phyloP scores from a whole-genome alignment of 202 grass and related monocot species.

The Hordeum pubiflorum region DNA sequence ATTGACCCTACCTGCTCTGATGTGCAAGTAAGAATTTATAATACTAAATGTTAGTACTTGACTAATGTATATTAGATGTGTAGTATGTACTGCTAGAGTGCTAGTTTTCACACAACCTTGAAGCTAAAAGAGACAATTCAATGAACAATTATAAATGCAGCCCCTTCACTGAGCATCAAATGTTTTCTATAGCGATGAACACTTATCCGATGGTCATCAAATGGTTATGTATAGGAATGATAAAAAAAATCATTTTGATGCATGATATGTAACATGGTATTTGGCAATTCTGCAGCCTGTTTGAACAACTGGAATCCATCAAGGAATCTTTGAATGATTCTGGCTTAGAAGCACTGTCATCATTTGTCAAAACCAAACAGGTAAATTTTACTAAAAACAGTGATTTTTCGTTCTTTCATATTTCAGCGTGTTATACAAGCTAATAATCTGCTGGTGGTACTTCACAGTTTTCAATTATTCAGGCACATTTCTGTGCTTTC shows the following conservation, averaged over 20 bases:
- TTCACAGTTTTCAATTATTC: not conserved
- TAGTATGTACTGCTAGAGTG: not conserved
- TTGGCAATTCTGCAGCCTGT: constrained; percentile 40
- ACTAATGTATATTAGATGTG: not conserved
- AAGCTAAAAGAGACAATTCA: not conserved
- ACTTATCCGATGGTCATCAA: constrained; percentile 4
- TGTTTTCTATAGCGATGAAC: not conserved
- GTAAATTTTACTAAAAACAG: constrained; percentile 30
- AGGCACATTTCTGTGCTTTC: constrained; percentile 12
- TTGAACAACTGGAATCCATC: constrained; percentile 79
- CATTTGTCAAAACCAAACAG: constrained; percentile 79
- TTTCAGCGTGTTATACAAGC: not conserved
- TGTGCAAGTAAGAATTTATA: constrained; percentile 11
- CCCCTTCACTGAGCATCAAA: not conserved
- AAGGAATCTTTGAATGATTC: constrained; percentile 75
- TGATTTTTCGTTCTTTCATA: not conserved
- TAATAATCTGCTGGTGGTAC: not conserved
- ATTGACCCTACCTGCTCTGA: not conserved
- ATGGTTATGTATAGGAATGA: not conserved
- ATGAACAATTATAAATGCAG: not conserved
- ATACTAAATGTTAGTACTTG: constrained; percentile 10
- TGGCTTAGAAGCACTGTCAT: constrained; percentile 49
- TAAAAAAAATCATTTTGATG: constrained; percentile 10
- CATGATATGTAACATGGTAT: constrained; percentile 16
- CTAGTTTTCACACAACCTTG: not conserved